phyloP scores from a whole-genome alignment of 1,284 basidiomycete species.

The Papiliotrema laurentii region DNA sequence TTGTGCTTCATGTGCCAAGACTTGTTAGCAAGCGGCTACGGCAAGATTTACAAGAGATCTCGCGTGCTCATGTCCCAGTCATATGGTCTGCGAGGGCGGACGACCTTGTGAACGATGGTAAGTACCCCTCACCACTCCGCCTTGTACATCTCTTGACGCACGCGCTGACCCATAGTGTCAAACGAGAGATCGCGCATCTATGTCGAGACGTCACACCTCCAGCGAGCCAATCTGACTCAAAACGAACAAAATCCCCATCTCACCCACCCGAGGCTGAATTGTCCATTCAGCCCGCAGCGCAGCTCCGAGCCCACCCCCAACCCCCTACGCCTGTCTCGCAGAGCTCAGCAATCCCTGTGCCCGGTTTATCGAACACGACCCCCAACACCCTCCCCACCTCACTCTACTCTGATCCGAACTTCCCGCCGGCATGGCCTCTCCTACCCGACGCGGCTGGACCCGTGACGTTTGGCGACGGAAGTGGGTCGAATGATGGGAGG shows the following conservation, averaged over 20 bases:
- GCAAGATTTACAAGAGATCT: no score
- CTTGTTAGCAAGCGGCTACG: no score
- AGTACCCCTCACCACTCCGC: no score
- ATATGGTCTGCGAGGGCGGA: conserved; percentile 78
- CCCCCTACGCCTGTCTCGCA: no score
- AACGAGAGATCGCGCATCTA: conserved; percentile 83
- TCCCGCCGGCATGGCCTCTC: conserved; percentile 37
- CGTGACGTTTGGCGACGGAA: conserved; percentile 12
- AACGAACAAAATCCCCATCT: conserved; percentile 12
- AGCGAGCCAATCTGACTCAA: conserved; percentile 35
- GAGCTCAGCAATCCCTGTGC: background rate
- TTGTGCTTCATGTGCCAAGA: conserved; percentile 27
- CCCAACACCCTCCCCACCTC: conserved; percentile 7
- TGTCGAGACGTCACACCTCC: conserved; percentile 79
- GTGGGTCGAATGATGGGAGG: conserved; percentile 1
- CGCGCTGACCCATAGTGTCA: conserved; percentile 58
- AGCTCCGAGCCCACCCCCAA: background rate
- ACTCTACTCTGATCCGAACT: conserved; percentile 29
- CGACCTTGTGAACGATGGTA: conserved; percentile 86
- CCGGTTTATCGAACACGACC: background rate
- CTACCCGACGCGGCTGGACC: conserved; percentile 25
- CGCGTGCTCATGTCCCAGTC: conserved; percentile 31
- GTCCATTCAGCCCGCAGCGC: background rate
- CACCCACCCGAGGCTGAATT: background rate
- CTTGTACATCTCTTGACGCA: conserved; percentile 1